Base-by-base conservation (phyloP, 1,139 yeast genomes). In the Saccharomyces hybrid region DNA sequence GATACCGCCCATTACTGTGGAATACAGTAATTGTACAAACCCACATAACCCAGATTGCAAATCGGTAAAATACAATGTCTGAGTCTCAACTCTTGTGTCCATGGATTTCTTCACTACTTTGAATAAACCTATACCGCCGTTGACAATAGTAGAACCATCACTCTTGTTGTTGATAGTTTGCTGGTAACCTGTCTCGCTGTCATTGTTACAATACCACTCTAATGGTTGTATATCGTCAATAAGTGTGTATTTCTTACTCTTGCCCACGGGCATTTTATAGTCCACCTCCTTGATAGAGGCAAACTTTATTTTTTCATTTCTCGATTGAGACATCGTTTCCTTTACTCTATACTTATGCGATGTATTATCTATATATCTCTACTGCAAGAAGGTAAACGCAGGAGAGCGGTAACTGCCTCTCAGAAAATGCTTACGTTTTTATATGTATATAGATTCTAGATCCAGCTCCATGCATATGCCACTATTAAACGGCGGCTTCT, bases 21-120 rank as follows among this genome's bases (percentile, higher is more conserved):
- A 87, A 70, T 87, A 93, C 66, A 89, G 85, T 57, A 89, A 76
- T 73, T 89, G 97, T 32, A 87, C 88, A 71, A 89, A 87, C 0
- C 96, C 95, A 54, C 80, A 76, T 68, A 80, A 76, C 2, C 83
- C 84, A n/a, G 78, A 70, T 46, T 75, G 74, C 59, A 79, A 72
- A 63, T 80, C 80, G 31, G 80, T 75, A 70, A 87, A 87, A 73
- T 89, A 89, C 64, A 88, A 84, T 9, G 91, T 85, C 71, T 87
- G 95, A 25, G 96, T 89, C 73, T 89, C 96, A 29, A 89, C 95
- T 67, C 86, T 85, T 52, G 95, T 85, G 62, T 60, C 64, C 26
- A 58, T 56, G 11, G 58, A 54, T 46, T 55, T 60, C 56, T 50
- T 60, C 50, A 58, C 54, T 14, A 54, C 54, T 25, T 51, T 52